Base-by-base conservation (phyloP, 2,329 filamentous ascomycete species). In the Bimuria novae-zelandiae region DNA sequence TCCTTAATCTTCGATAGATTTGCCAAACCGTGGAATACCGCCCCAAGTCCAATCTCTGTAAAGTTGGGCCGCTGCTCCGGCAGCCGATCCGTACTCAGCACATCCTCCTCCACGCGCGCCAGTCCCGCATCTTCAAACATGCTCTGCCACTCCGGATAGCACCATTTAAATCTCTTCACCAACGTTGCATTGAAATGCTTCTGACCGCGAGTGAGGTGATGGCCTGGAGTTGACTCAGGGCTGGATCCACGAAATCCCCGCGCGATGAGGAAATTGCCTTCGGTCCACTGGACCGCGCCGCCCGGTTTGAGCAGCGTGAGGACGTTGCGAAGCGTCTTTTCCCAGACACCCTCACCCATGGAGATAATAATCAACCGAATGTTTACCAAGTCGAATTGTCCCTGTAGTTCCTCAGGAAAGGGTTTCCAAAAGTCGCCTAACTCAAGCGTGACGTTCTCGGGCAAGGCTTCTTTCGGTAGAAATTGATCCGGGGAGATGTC, bases 321-420 rank as follows among this genome's bases (percentile, higher is more conserved):
- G 0, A 70, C 42, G 36, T 71, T 69, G 2, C 21, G 35, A 0
- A 70, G 59, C 0, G 66, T 64, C 0, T 39, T 23, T 11, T 58
- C 51, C 67, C 67, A 71, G 14, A 64, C 59, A 10, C 43, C 54
- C 6, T 52, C 43, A 19, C 67, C 66, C 52, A 71, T 61, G 22
- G 60, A 56, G 51, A 70, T 64, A 49, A 68, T 60, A 22, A 70
- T 63, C 3, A 71, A 54, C 0, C 67, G 61, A n/a, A 69, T 56
- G 49, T 69, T 68, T n/a, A 71, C 56, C 2, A 70, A 44, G 44
- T 71, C 68, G 50, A 63, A 71, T 23, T 56, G 56, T 19, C 67
- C 67, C 4, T 52, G 59, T 3, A 70, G 43, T 1, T 64, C 60
- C 4, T 55, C 39, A 0, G 68, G 68, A 12, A 70, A 56, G 3